Evolutionary conservation across 108 stramenopile species (phyloP).

Genomic region (Cyclostephanos tholiformis): DNA sequence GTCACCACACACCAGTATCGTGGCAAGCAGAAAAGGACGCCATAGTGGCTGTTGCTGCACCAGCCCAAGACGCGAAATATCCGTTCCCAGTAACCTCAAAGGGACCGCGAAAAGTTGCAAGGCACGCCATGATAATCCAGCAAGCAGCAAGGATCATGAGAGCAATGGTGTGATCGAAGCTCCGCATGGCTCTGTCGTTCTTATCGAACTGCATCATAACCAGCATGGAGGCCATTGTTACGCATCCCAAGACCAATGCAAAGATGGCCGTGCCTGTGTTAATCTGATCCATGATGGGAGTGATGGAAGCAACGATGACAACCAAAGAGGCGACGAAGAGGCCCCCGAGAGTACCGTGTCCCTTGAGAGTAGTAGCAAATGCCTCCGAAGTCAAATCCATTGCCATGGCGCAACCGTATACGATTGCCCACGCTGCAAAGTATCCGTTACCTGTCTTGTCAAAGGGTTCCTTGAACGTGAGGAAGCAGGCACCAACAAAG

Average conservation of each 20-base stretch:
- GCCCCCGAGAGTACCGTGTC: constrained; percentile 36
- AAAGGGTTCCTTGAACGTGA: constrained; percentile 58
- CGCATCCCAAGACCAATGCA: constrained; percentile 31
- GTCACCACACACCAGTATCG: too few relatives aligned
- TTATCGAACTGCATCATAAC: constrained; percentile 3
- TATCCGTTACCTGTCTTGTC: constrained; percentile 54
- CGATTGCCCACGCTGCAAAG: constrained; percentile 56
- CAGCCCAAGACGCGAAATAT: constrained; percentile 19
- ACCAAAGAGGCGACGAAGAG: constrained; percentile 38
- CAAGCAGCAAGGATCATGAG: constrained; percentile 16
- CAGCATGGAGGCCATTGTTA: constrained; percentile 32
- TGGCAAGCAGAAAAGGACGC: neutral
- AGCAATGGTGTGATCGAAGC: neutral
- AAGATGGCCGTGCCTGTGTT: constrained; percentile 40
- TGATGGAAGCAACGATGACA: constrained; percentile 33
- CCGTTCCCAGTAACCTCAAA: constrained; percentile 46
- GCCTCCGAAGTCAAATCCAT: constrained; percentile 17
- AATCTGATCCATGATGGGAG: constrained; percentile 18
- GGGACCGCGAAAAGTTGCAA: constrained; percentile 60
- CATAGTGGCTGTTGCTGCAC: neutral
- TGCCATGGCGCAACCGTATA: constrained; percentile 40
- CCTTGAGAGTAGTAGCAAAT: constrained; percentile 15
- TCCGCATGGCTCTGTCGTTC: neutral
- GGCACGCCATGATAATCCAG: constrained; percentile 55
- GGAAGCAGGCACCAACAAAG: constrained; percentile 55